These are phyloP conservation scores for Rauvolfia tetraphylla DNA, from an alignment of 257 asterid genomes.

Conservation along the genomic window DNA sequence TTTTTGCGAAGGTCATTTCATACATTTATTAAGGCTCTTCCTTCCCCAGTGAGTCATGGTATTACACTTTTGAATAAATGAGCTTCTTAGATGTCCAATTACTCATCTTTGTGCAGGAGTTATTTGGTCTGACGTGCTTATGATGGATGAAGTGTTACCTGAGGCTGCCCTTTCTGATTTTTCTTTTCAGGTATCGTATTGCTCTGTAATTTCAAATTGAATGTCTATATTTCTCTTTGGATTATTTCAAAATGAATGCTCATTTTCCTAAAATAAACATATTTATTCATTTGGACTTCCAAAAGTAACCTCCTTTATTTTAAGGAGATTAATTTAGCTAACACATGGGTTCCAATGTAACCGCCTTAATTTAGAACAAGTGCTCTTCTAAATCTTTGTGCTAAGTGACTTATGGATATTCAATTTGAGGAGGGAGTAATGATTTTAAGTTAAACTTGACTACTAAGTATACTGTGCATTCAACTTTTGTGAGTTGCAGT, in stretches of 20 bases:
- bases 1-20: not conserved
- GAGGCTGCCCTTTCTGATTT: conserved; percentile 69
- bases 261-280: not conserved
- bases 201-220: not conserved
- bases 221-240: not conserved
- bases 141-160: conserved; percentile 87
- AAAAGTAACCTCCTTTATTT: not conserved
- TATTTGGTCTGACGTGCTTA: conserved; percentile 78
- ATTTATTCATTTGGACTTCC: not conserved
- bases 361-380: not conserved
- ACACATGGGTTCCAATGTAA: not conserved
- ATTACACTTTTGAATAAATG: not conserved
- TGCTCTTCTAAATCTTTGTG: not conserved
- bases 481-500: not conserved
- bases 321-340: not conserved
- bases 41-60: not conserved
- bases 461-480: not conserved
- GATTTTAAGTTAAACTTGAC: not conserved
- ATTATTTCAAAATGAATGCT: not conserved
- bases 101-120: conserved; percentile 42
- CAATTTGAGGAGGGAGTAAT: not conserved
- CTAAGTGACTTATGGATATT: not conserved
- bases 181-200: conserved; percentile 58
- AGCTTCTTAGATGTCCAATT: not conserved
- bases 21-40: not conserved